Conservation (phyloP, 2,329 filamentous ascomycete genomes). For the Colletotrichum spinosum region DNA sequence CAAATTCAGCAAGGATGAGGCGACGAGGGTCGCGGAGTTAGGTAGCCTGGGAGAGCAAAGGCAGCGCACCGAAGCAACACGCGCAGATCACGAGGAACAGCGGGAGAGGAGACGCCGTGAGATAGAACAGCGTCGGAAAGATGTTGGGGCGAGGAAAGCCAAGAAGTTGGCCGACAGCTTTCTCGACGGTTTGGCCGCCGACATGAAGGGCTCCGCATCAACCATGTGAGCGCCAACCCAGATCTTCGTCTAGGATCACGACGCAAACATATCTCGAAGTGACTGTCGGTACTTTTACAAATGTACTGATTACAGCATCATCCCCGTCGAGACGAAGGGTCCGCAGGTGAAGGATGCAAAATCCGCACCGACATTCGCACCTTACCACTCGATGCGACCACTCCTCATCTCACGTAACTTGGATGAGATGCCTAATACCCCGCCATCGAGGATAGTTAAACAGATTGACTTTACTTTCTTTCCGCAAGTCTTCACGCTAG, state of each 20-base stretch:
- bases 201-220: slow-evolving; percentile 6
- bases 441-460: too few species aligned
- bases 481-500: slow-evolving; percentile 19
- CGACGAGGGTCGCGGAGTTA: slow-evolving; percentile 78
- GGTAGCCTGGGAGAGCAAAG: slow-evolving; percentile 75
- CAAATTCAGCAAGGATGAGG: slow-evolving; percentile 84
- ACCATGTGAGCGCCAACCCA: background rate
- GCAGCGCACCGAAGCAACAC: slow-evolving; percentile 73
- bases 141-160: slow-evolving; percentile 70
- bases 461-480: background rate
- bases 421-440: too few species aligned
- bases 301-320: too few species aligned
- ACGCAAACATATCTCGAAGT: too few species aligned
- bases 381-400: too few species aligned
- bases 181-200: slow-evolving; percentile 65
- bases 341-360: too few species aligned
- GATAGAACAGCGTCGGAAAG: slow-evolving; percentile 72
- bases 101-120: slow-evolving; percentile 69
- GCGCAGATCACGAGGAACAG: slow-evolving; percentile 66
- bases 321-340: too few species aligned
- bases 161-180: slow-evolving; percentile 80
- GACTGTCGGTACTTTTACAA: too few species aligned
- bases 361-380: too few species aligned
- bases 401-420: too few species aligned
- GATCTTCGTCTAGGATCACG: too few species aligned